Conservation (phyloP, 148 eudicot species). For the Selenicereus undatus region DNA sequence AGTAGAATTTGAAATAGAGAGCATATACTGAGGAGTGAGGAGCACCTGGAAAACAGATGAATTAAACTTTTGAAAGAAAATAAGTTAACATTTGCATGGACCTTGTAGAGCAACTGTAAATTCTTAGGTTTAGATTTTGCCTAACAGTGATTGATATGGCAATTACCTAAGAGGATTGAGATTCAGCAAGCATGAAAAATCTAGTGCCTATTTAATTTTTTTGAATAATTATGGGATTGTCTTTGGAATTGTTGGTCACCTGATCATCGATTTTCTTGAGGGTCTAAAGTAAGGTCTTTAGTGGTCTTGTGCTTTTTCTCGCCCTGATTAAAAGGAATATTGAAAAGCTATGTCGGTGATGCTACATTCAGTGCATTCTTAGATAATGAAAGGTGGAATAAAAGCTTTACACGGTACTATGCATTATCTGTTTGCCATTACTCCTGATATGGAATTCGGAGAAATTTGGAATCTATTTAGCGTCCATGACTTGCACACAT, state of each 20-base stretch:
- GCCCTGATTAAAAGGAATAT: background rate
- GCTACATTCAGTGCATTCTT: background rate
- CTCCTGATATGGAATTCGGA: constrained; percentile 3
- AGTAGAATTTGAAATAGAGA: background rate
- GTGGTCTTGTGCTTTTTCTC: background rate
- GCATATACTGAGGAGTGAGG: background rate
- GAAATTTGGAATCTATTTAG: constrained; percentile 4
- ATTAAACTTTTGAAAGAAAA: background rate
- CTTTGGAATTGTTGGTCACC: background rate
- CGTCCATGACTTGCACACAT: background rate
- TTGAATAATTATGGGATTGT: background rate
- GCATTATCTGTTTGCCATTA: background rate
- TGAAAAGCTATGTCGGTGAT: background rate
- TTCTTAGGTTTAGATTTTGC: background rate
- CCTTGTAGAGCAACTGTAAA: background rate
- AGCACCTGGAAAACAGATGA: background rate
- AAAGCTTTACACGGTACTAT: background rate
- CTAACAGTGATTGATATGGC: background rate
- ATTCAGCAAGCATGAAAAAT: background rate
- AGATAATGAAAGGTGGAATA: background rate
- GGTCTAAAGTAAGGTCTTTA: background rate
- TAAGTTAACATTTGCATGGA: background rate
- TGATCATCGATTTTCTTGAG: background rate
- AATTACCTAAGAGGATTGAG: background rate
- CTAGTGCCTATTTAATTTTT: background rate